Evolutionary conservation across 805 yeast genomes (phyloP).

Genomic region (Candida wancherniae): DNA sequence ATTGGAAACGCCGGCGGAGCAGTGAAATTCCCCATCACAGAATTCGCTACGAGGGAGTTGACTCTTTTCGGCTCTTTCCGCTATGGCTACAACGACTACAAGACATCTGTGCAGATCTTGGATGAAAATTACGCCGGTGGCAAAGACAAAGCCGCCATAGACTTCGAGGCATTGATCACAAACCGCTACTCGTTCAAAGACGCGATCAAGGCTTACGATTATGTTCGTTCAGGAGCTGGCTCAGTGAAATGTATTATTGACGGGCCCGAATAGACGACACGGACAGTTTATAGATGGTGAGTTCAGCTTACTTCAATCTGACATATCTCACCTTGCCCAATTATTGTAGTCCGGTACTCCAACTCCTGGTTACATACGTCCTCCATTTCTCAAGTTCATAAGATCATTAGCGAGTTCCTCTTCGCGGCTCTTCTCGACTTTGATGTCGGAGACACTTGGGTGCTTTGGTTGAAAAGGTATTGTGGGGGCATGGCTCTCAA

Average conservation of each 20-base stretch:
- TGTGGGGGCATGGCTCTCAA: too few species aligned
- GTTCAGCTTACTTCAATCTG: too few species aligned
- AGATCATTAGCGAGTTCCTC: slow-evolving; percentile 10
- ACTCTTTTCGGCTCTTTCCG: slow-evolving; percentile 73
- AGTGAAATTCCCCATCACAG: slow-evolving; percentile 70
- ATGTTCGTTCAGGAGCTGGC: slow-evolving; percentile 58
- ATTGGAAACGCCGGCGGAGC: slow-evolving; percentile 79
- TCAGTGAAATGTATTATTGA: slow-evolving; percentile 77
- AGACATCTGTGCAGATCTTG: slow-evolving; percentile 62
- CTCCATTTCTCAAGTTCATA: slow-evolving; percentile 9
- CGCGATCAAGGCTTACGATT: slow-evolving; percentile 72
- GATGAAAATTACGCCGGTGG: slow-evolving; percentile 47
- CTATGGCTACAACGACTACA: slow-evolving; percentile 74
- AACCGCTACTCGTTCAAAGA: slow-evolving; percentile 68
- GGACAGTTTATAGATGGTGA: not conserved
- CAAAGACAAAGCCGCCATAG: slow-evolving; percentile 41
- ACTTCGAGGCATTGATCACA: slow-evolving; percentile 66
- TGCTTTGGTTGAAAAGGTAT: too few species aligned
- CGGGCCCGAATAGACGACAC: slow-evolving; percentile 53
- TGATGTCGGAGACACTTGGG: not conserved
- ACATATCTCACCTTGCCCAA: not conserved
- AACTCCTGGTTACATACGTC: not conserved
- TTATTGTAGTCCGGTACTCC: not conserved
- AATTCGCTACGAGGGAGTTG: slow-evolving; percentile 63
- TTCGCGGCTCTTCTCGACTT: slow-evolving; percentile 1